Conservation (phyloP, 2,329 filamentous ascomycete genomes). For the Exophiala spinifera region DNA sequence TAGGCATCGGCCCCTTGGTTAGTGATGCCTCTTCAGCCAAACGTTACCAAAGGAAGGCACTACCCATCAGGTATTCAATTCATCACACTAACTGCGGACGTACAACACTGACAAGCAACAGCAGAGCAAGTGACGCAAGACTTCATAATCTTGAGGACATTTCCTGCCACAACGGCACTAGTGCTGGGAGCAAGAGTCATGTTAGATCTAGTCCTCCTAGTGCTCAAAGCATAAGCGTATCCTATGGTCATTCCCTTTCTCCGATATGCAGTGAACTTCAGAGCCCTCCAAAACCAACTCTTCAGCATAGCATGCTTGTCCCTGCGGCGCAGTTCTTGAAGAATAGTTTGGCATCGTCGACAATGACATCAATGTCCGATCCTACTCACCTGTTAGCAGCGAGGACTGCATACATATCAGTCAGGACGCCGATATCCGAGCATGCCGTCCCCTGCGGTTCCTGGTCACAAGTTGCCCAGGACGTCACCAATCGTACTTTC, state of each 20-base stretch:
- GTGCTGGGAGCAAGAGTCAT: neutral
- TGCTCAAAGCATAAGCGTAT: neutral
- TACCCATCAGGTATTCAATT: no score
- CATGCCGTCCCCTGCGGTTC: neutral
- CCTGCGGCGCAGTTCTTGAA: neutral
- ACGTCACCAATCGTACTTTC: slow-evolving; percentile 4
- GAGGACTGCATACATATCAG: neutral
- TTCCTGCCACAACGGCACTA: no score
- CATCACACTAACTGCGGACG: no score
- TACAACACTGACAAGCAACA: no score
- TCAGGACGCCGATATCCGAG: slow-evolving; percentile 6
- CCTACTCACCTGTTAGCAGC: slow-evolving; percentile 3
- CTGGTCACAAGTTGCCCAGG: slow-evolving; percentile 10
- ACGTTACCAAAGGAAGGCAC: no score
- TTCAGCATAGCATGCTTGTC: neutral
- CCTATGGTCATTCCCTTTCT: neutral
- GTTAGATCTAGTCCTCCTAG: no score
- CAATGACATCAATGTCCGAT: slow-evolving; percentile 8
- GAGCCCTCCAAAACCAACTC: neutral
- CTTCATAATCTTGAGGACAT: no score
- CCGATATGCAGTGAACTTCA: neutral
- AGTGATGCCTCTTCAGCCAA: no score
- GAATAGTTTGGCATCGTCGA: slow-evolving; percentile 1
- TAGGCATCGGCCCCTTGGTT: no score
- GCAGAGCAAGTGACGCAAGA: no score